Evolutionary conservation across 495 filamentous ascomycete species (phyloP).

Genomic region (Aspergillus hancockii): DNA sequence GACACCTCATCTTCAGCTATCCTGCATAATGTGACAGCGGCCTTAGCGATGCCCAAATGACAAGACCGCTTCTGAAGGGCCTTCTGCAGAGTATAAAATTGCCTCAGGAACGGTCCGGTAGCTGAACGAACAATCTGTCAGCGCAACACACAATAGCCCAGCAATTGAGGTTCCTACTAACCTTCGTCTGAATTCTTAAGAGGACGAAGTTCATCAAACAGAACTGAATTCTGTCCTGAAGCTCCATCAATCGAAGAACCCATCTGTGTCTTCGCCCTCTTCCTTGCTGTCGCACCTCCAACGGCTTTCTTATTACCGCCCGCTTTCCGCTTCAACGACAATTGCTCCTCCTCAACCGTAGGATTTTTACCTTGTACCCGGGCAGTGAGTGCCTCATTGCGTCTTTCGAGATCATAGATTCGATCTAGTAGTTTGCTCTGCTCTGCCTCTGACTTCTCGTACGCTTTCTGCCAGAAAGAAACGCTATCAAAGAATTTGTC

Average conservation of each 20-base stretch:
- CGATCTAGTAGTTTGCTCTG: conserved; percentile 45
- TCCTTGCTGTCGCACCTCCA: conserved; percentile 12
- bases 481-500: conserved; percentile 46
- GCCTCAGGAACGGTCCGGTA: conserved; percentile 32
- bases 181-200: conserved; percentile 14
- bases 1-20: conserved; percentile 23
- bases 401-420: conserved; percentile 43
- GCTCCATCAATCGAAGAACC: neutral
- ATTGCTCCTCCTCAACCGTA: conserved; percentile 4
- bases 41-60: conserved; percentile 20
- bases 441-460: conserved; percentile 43
- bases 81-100: conserved; percentile 36
- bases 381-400: conserved; percentile 27
- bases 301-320: conserved; percentile 7
- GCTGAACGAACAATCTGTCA: conserved; percentile 6
- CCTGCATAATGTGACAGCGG: conserved; percentile 32
- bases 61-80: conserved; percentile 31
- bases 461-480: conserved; percentile 53
- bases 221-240: neutral
- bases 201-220: neutral
- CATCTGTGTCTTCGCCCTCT: conserved; percentile 27
- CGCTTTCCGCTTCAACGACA: conserved; percentile 31
- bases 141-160: neutral
- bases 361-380: conserved; percentile 20
- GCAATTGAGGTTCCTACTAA: conserved; percentile 1